Conservation (phyloP, 768 basidiomycete species). For the Suillus alpinus region DNA sequence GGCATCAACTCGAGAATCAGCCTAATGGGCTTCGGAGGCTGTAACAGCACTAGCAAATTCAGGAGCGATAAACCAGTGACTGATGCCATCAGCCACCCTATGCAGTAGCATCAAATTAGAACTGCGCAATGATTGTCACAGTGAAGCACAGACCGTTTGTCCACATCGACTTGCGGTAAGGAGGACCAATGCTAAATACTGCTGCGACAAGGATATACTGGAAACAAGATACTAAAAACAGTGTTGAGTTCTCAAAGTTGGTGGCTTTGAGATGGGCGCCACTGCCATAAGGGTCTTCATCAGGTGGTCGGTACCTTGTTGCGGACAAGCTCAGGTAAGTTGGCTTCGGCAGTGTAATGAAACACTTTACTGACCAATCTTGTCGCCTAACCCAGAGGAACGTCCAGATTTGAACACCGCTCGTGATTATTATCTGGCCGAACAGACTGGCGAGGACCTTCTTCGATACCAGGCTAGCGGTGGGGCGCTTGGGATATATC, state of each 20-base stretch:
- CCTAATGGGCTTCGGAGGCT: slow-evolving; percentile 58
- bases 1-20: slow-evolving; percentile 73
- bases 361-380: slow-evolving; percentile 56
- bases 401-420: slow-evolving; percentile 78
- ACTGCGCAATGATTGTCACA: background rate
- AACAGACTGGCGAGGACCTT: slow-evolving; percentile 92
- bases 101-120: background rate
- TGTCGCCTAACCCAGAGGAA: slow-evolving; percentile 88
- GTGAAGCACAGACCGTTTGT: slow-evolving; percentile 70
- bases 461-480: slow-evolving; percentile 92
- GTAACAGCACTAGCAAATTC: slow-evolving; percentile 74
- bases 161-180: slow-evolving; percentile 93
- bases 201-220: slow-evolving; percentile 97
- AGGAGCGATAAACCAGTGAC: slow-evolving; percentile 66
- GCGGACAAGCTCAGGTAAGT: slow-evolving; percentile 23
- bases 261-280: slow-evolving; percentile 74
- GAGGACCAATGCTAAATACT: slow-evolving; percentile 97
- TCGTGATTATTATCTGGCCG: slow-evolving; percentile 88
- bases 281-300: slow-evolving; percentile 43
- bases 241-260: slow-evolving; percentile 88
- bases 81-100: slow-evolving; percentile 82
- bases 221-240: slow-evolving; percentile 96
- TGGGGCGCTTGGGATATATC: slow-evolving; percentile 88
- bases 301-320: slow-evolving; percentile 61
- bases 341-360: slow-evolving; percentile 1